Evolutionary conservation across 2,329 filamentous ascomycete genomes (phyloP), one percentile per base, ranked within the genome.

Genomic region (Graphiopsis chlorocephala): DNA sequence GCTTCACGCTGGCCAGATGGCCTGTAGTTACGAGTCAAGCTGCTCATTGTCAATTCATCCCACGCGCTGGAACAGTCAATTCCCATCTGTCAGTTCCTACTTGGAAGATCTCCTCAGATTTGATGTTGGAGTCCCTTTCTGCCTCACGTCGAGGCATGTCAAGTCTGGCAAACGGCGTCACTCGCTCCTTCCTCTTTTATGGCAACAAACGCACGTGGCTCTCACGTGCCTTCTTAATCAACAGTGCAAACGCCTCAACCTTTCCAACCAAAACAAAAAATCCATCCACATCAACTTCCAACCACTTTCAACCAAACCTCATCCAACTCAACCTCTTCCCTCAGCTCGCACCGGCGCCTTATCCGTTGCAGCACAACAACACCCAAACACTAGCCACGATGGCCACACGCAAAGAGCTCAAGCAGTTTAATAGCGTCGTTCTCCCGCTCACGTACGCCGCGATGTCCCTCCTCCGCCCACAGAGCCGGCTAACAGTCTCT

Each of bases 381-480:
- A 26, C n/a, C 42, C 56, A 42, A 7, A 20, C n/a, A 45, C 10
- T n/a, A 20, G 38, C n/a, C n/a, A 55, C 67, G 59, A 47, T 65
- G 45, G 50, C 48, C 11, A 25, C 42, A 17, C 29, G 29, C 20
- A 35, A 56, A 5, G 28, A 56, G 20, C 53, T 56, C 31, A 26
- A 14, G 29, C n/a, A 56, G 53, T 35, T 17, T n/a, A 20, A 12
- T 20, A 23, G 23, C 29, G 29, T 56, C 12, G 11, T 1, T 29
- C 53, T 56, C 60, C 47, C 35, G n/a, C 45, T 15, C 58, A 47
- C 48, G 29, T 67, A 48, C 58, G 61, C 26, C 15, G 33, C 2
- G 50, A 55, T 14, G 20, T 35, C 53, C 10, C n/a, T 12, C 38
- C 42, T 15, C 47, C 60, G 25, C 15, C 29, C 26, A 61, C 33